Evolutionary conservation across 768 basidiomycete genomes (phyloP).

Genomic region (Filobasidium floriforme): DNA sequence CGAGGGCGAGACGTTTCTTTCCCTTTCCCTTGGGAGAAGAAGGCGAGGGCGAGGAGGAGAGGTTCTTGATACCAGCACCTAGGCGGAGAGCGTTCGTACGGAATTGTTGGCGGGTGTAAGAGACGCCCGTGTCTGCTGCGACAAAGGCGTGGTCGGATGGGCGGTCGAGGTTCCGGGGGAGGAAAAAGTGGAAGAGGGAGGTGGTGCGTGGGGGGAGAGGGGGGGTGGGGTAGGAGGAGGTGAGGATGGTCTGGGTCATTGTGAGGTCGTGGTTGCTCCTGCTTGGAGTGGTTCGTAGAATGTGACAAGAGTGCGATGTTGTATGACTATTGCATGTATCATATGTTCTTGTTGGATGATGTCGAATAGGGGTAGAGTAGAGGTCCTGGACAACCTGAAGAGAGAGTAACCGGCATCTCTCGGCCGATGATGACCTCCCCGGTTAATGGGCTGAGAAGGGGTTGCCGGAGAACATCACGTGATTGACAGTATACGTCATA

Average conservation of each 20-base stretch:
- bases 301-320: too few species aligned
- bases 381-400: too few species aligned
- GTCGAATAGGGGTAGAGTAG: too few species aligned
- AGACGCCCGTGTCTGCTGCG: slow-evolving; percentile 57
- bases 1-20: slow-evolving; percentile 54
- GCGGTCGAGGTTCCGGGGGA: neutral
- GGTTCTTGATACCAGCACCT: slow-evolving; percentile 54
- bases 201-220: neutral
- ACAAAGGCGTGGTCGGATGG: slow-evolving; percentile 53
- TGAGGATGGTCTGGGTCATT: neutral
- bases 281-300: neutral
- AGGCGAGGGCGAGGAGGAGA: slow-evolving; percentile 14
- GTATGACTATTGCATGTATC: too few species aligned
- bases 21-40: slow-evolving; percentile 30
- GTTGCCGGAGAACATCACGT: too few species aligned
- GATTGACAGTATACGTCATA: too few species aligned
- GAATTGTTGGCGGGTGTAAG: slow-evolving; percentile 55
- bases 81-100: slow-evolving; percentile 55
- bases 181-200: slow-evolving; percentile 10
- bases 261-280: neutral
- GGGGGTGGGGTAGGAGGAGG: neutral
- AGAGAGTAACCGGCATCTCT: too few species aligned
- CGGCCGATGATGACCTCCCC: too few species aligned
- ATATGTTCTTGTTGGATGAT: too few species aligned
- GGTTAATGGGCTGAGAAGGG: too few species aligned